A percentile compares a stretch with the other conserved stretches of the same genome.
Conservation (phyloP, 345 rosid species). For the Hevea brasiliensis region DNA sequence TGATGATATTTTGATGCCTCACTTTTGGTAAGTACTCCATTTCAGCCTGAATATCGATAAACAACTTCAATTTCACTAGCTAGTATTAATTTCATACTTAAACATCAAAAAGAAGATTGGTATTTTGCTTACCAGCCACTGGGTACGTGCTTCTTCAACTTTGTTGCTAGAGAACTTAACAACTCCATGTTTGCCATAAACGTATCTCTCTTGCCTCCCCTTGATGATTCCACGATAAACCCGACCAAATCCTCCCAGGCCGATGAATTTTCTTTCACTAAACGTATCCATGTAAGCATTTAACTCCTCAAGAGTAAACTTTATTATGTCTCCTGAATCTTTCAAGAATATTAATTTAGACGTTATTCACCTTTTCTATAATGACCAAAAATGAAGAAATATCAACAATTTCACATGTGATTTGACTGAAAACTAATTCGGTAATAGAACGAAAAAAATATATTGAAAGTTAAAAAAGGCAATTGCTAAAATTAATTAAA, state of each 20-base stretch:
- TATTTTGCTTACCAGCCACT: slow-evolving; percentile 5
- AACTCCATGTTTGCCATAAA: slow-evolving; percentile 2
- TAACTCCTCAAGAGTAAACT: slow-evolving; percentile 3
- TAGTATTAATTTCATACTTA: not conserved
- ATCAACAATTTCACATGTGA: too few relatives aligned
- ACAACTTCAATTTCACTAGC: not conserved
- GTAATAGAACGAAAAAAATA: too few relatives aligned
- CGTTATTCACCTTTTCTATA: too few relatives aligned
- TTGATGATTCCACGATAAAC: slow-evolving; percentile 14
- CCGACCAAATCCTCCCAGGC: slow-evolving; percentile 3
- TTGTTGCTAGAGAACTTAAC: slow-evolving; percentile 5
- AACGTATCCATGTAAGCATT: not conserved
- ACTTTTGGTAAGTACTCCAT: not conserved
- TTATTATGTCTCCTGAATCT: not conserved
- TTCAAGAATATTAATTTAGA: too few relatives aligned
- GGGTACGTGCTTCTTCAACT: not conserved
- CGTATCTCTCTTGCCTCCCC: not conserved
- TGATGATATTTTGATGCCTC: slow-evolving; percentile 13
- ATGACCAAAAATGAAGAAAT: too few relatives aligned
- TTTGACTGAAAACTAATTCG: too few relatives aligned
- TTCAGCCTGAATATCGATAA: slow-evolving; percentile 24
- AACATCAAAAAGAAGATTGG: not conserved
- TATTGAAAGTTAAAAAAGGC: too few relatives aligned
- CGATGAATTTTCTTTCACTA: not conserved
- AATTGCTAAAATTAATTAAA: too few relatives aligned